These are phyloP conservation scores for Cetradonia linearis DNA, from an alignment of 495 filamentous ascomycete species.

Conservation along the genomic window DNA sequence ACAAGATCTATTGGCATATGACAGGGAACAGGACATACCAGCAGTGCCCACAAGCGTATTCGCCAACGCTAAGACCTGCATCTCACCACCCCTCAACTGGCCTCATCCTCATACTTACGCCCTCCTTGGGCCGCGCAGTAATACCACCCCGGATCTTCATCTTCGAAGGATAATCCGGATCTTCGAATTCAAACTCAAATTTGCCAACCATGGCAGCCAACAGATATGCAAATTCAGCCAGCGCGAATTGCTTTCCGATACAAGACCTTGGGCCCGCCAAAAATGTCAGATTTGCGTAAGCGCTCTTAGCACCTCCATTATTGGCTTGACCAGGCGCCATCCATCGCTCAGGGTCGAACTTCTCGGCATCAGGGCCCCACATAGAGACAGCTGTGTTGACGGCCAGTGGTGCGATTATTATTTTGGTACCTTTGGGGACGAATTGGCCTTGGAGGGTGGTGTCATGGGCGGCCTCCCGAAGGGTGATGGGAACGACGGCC, in stretches of 20 bases:
- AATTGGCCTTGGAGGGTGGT: constrained; percentile 49
- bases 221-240: constrained; percentile 72
- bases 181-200: constrained; percentile 53
- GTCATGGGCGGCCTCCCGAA: constrained; percentile 52
- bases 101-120: constrained; percentile 51
- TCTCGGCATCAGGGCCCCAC: constrained; percentile 74
- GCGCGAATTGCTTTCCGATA: constrained; percentile 74
- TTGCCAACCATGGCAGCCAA: constrained; percentile 65
- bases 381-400: constrained; percentile 65
- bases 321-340: constrained; percentile 40
- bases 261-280: constrained; percentile 72
- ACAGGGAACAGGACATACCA: background rate
- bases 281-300: constrained; percentile 74
- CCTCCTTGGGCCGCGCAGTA: constrained; percentile 54
- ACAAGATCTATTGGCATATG: background rate
- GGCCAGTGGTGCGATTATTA: constrained; percentile 43
- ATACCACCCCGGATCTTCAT: constrained; percentile 49
- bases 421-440: constrained; percentile 45
- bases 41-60: background rate
- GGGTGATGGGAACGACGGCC: constrained; percentile 49
- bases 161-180: constrained; percentile 41
- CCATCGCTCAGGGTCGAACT: constrained; percentile 78
- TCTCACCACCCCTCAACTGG: constrained; percentile 53
- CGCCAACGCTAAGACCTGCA: background rate
- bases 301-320: constrained; percentile 48